A percentile compares a stretch with the other conserved stretches of the same genome.
phyloP scores from a whole-genome alignment of 169 alveolate species.

The Perkinsus olseni region DNA sequence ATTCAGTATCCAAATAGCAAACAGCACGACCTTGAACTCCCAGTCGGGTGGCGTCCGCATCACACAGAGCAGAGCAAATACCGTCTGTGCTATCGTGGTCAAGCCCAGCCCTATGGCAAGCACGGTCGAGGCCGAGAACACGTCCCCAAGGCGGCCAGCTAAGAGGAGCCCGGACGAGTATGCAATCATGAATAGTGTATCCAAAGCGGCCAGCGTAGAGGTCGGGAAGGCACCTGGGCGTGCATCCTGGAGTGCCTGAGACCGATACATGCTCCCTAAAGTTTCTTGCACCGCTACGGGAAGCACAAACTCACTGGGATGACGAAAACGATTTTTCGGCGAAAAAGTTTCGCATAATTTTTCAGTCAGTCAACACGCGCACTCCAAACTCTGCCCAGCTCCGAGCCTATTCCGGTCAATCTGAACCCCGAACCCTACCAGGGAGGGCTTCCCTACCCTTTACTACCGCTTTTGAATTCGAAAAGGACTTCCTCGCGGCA shows the following conservation, averaged over 20 bases:
- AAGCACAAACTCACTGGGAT: no score
- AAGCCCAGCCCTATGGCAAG: background rate
- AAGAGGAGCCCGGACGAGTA: background rate
- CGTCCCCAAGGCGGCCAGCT: background rate
- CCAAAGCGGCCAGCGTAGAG: background rate
- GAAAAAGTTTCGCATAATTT: no score
- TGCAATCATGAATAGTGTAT: background rate
- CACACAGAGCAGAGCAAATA: background rate
- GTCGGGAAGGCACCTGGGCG: background rate
- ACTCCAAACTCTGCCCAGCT: no score
- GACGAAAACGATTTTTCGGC: no score
- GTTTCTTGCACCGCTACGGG: no score
- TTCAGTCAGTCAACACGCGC: no score
- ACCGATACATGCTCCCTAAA: no score
- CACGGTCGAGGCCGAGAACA: background rate
- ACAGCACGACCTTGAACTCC: background rate
- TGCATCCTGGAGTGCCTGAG: background rate
- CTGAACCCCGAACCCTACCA: background rate
- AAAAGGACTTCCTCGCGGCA: background rate
- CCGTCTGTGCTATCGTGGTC: background rate
- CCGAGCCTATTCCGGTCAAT: no score
- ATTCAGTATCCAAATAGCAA: background rate
- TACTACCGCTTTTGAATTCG: background rate
- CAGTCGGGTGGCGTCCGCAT: background rate
- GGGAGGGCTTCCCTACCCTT: background rate